A percentile compares a stretch with the other conserved stretches of the same genome.
Evolutionary conservation across 2,329 filamentous ascomycete species (phyloP).

Genomic region (Neoarthrinium moseri): DNA sequence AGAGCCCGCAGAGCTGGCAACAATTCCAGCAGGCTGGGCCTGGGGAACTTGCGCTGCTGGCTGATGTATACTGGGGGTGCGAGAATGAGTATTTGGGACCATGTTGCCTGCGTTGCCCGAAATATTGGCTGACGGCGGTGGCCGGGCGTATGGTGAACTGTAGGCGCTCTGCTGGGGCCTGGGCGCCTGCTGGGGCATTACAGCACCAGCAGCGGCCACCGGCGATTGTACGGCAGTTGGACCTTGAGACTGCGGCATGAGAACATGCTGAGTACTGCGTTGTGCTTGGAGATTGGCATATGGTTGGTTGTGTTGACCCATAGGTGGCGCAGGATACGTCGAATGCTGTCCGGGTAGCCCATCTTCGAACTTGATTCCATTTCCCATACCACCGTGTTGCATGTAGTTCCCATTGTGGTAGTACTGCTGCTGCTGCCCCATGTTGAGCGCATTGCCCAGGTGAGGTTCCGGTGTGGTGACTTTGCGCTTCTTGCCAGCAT

Average conservation of each 20-base stretch:
- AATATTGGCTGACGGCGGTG: slow-evolving; percentile 21
- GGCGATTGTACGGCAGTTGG: slow-evolving; percentile 28
- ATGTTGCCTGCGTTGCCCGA: slow-evolving; percentile 21
- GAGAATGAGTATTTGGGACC: slow-evolving; percentile 16
- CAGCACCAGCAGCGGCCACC: slow-evolving; percentile 19
- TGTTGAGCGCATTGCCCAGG: slow-evolving; percentile 24
- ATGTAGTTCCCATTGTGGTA: slow-evolving; percentile 27
- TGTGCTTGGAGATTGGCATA: slow-evolving; percentile 6
- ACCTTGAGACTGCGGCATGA: slow-evolving; percentile 3
- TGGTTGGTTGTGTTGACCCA: slow-evolving; percentile 18
- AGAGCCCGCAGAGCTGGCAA: slow-evolving; percentile 10
- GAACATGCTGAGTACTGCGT: neutral
- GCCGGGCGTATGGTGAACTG: slow-evolving; percentile 30
- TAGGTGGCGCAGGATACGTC: slow-evolving; percentile 14
- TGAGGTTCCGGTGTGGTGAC: slow-evolving; percentile 49
- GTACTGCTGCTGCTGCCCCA: slow-evolving; percentile 26
- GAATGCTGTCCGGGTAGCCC: slow-evolving; percentile 21
- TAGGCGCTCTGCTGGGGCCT: slow-evolving; percentile 28
- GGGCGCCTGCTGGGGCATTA: slow-evolving; percentile 21
- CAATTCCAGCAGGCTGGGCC: slow-evolving; percentile 10
- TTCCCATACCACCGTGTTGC: slow-evolving; percentile 18
- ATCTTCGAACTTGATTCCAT: slow-evolving; percentile 19
- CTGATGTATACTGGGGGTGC: neutral
- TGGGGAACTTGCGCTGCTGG: slow-evolving; percentile 16
- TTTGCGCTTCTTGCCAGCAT: slow-evolving; percentile 61